A percentile compares a stretch with the other conserved stretches of the same genome.
These are phyloP conservation scores for Phylloporus sp. DNA, from an alignment of 768 basidiomycete species.

Conservation along the genomic window DNA sequence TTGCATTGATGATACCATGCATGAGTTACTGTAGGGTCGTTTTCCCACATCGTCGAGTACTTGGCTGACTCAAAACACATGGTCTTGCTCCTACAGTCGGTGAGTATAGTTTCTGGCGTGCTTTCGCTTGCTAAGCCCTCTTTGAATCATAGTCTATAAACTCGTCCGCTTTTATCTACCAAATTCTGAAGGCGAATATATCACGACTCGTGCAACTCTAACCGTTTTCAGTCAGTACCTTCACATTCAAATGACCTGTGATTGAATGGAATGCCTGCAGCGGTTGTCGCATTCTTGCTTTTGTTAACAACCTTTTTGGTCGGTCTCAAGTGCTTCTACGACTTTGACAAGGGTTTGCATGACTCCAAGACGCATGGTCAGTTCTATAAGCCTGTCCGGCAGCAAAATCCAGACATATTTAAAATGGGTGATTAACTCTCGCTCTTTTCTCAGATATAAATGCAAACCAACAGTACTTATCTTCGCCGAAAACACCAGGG, in stretches of 20 bases:
- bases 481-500: slow-evolving; percentile 35
- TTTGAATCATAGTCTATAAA: slow-evolving; percentile 60
- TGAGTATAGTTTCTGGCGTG: slow-evolving; percentile 9
- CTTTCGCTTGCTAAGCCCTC: not conserved
- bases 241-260: not conserved
- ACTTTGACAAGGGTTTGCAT: slow-evolving; percentile 78
- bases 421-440: slow-evolving; percentile 37
- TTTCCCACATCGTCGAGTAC: not conserved
- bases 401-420: slow-evolving; percentile 17
- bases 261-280: slow-evolving; percentile 34
- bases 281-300: slow-evolving; percentile 71
- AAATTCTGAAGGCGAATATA: slow-evolving; percentile 48
- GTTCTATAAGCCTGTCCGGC: slow-evolving; percentile 38
- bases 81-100: slow-evolving; percentile 22
- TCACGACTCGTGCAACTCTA: slow-evolving; percentile 73
- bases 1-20: slow-evolving; percentile 76
- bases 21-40: slow-evolving; percentile 65
- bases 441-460: slow-evolving; percentile 42
- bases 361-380: slow-evolving; percentile 73
- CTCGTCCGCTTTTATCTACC: slow-evolving; percentile 81
- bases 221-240: slow-evolving; percentile 69
- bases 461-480: slow-evolving; percentile 42
- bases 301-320: slow-evolving; percentile 71
- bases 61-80: slow-evolving; percentile 1
- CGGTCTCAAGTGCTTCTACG: slow-evolving; percentile 73